These are phyloP conservation scores for Neurospora crassa DNA, from an alignment of 2,329 filamentous ascomycete genomes.

Conservation along the genomic window DNA sequence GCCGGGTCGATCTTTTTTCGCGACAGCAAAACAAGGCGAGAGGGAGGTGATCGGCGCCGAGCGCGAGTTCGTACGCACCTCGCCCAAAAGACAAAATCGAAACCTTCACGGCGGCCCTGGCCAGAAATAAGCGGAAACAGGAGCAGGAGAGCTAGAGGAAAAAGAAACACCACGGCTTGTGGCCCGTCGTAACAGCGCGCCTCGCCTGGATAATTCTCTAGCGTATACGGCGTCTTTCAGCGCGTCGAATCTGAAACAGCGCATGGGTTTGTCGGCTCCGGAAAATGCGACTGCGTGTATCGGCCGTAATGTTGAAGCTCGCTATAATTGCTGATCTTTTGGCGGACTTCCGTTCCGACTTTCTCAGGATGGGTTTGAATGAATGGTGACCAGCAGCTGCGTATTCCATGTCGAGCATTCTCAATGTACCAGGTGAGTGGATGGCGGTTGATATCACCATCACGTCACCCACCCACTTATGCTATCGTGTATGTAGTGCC, in stretches of 20 bases:
- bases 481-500: slow-evolving; percentile 11
- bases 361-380: slow-evolving; percentile 16
- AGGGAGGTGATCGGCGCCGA: slow-evolving; percentile 8
- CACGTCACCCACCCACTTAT: slow-evolving; percentile 1
- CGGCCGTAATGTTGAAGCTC: slow-evolving; percentile 7
- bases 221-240: slow-evolving; percentile 20
- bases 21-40: slow-evolving; percentile 10
- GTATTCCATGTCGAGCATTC: slow-evolving; percentile 19
- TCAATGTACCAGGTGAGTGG: slow-evolving; percentile 21
- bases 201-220: slow-evolving; percentile 12
- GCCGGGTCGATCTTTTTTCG: slow-evolving; percentile 15
- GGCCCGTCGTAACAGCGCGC: slow-evolving; percentile 17
- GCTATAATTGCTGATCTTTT: background rate
- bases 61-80: slow-evolving; percentile 10
- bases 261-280: slow-evolving; percentile 9
- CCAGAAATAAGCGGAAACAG: background rate
- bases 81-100: background rate
- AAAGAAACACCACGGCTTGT: slow-evolving; percentile 13
- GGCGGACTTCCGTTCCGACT: background rate
- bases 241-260: slow-evolving; percentile 18
- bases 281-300: slow-evolving; percentile 23
- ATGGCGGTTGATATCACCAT: slow-evolving; percentile 20
- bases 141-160: slow-evolving; percentile 1
- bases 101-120: background rate
- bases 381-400: slow-evolving; percentile 24